Evolutionary conservation across 1,139 yeast species (phyloP).

Genomic region (Diutina sp.): DNA sequence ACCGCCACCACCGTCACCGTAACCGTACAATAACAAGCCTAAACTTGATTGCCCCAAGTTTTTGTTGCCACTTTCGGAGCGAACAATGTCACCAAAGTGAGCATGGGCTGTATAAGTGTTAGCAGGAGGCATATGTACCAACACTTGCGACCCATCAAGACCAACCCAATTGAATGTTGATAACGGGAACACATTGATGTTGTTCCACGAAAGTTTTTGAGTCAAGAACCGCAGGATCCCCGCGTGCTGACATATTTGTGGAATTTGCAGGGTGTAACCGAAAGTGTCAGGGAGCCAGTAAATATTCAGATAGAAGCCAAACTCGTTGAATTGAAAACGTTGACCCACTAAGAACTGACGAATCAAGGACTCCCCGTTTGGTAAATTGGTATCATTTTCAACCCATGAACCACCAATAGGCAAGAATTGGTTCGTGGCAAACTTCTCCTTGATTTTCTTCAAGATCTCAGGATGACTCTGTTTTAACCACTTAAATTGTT

Average conservation of each 20-base stretch:
- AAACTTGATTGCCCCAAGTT: conserved; percentile 70
- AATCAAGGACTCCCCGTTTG: conserved; percentile 79
- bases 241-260: conserved; percentile 78
- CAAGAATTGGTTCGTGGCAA: conserved; percentile 60
- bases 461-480: conserved; percentile 77
- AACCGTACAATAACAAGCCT: conserved; percentile 74
- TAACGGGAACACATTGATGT: conserved; percentile 79
- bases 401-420: conserved; percentile 98
- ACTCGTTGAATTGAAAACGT: conserved; percentile 63
- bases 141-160: conserved; percentile 81
- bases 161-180: conserved; percentile 93
- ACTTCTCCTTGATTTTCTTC: conserved; percentile 48
- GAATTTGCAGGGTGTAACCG: conserved; percentile 91
- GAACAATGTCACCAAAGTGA: conserved; percentile 79
- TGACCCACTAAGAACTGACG: conserved; percentile 90
- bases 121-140: conserved; percentile 97
- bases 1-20: conserved; percentile 99
- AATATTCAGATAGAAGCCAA: conserved; percentile 60
- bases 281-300: conserved; percentile 97
- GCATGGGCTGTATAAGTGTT: conserved; percentile 92
- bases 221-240: conserved; percentile 81
- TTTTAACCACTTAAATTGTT: conserved; percentile 86
- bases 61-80: conserved; percentile 73
- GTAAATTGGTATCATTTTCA: conserved; percentile 91
- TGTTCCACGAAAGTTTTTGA: conserved; percentile 93